A percentile compares a stretch with the other conserved stretches of the same genome.
Conservation (phyloP, 257 asterid genomes). For the Nicotiana paniculata region DNA sequence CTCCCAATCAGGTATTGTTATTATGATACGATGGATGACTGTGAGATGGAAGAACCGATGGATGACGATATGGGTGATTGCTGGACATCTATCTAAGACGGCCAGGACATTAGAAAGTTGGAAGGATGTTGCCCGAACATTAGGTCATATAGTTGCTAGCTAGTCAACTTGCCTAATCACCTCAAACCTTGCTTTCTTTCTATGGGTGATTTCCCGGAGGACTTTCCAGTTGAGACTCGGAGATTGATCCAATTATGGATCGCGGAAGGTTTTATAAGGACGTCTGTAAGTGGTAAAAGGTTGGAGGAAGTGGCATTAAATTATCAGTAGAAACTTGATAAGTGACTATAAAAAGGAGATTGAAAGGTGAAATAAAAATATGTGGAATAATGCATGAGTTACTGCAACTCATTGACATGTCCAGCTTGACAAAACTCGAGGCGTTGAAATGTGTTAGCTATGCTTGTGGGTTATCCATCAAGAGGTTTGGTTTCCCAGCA, state of each 20-base stretch:
- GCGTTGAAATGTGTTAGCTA: no score
- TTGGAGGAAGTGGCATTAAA: not conserved
- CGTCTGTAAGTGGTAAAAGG: not conserved
- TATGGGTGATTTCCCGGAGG: not conserved
- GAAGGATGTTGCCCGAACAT: not conserved
- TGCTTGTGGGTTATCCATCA: no score
- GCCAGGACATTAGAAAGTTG: not conserved
- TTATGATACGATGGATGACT: not conserved
- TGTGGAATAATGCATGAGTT: slow-evolving; percentile 7
- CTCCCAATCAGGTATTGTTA: not conserved
- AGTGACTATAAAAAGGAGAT: not conserved
- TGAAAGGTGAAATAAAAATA: not conserved
- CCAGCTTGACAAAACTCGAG: not conserved
- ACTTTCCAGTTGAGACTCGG: not conserved
- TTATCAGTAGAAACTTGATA: slow-evolving; percentile 2
- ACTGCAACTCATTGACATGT: not conserved
- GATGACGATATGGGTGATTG: not conserved
- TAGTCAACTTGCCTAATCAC: not conserved
- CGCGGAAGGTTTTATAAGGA: not conserved
- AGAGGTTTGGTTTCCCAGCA: not conserved
- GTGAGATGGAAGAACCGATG: not conserved
- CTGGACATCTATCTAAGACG: not conserved
- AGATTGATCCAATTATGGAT: slow-evolving; percentile 10
- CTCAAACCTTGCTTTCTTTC: slow-evolving; percentile 9
- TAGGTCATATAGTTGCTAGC: not conserved